phyloP scores from a whole-genome alignment of 371 early-diverging fungal genomes.

The Amoeboaphelidium protococcarum region DNA sequence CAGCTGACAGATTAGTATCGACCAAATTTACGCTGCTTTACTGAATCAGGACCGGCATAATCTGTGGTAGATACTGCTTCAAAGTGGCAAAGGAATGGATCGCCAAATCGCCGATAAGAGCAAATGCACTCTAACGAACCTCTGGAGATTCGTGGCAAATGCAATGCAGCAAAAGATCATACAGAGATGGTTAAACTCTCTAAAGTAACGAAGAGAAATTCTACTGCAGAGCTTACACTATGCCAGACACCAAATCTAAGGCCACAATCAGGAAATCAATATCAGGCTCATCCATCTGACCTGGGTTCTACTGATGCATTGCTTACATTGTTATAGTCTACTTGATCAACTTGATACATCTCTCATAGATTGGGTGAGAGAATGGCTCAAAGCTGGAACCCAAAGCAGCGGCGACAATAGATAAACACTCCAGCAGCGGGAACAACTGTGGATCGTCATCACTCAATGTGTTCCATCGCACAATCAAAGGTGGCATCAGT shows the following conservation, averaged over 20 bases:
- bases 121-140: slow-evolving; percentile 72
- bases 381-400: slow-evolving; percentile 58
- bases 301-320: slow-evolving; percentile 2
- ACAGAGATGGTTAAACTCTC: slow-evolving; percentile 17
- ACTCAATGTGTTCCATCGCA: slow-evolving; percentile 42
- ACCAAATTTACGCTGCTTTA: slow-evolving; percentile 32
- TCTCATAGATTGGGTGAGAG: slow-evolving; percentile 50
- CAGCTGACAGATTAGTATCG: slow-evolving; percentile 26
- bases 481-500: slow-evolving; percentile 57
- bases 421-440: slow-evolving; percentile 75
- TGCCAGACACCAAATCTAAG: slow-evolving; percentile 68
- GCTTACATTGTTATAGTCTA: slow-evolving; percentile 20
- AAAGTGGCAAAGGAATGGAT: slow-evolving; percentile 46
- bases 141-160: slow-evolving; percentile 38
- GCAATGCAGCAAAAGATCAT: neutral
- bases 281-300: slow-evolving; percentile 39
- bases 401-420: slow-evolving; percentile 56
- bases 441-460: slow-evolving; percentile 64
- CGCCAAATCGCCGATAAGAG: slow-evolving; percentile 77
- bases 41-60: slow-evolving; percentile 43
- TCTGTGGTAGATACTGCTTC: slow-evolving; percentile 30
- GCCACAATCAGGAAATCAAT: slow-evolving; percentile 83
- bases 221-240: slow-evolving; percentile 62
- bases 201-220: slow-evolving; percentile 44
- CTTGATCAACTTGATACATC: slow-evolving; percentile 52